Base-by-base conservation (phyloP, 331 rosid genomes). In the Dryas integrifolia region DNA sequence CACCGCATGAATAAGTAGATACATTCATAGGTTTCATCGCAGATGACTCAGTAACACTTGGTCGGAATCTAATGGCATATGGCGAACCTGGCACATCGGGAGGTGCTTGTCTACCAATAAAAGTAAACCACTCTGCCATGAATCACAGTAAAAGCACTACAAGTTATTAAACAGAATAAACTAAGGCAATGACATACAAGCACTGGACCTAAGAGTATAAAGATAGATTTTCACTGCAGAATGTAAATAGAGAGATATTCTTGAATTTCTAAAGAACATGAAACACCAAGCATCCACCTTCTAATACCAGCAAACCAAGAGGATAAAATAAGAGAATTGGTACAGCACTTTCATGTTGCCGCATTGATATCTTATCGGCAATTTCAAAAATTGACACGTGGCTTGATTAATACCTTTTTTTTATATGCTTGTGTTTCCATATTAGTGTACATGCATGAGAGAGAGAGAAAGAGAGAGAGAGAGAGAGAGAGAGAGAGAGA, bases 1-100 rank as follows among this genome's bases (percentile, higher is more conserved):
- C 99, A 77, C 90, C 82, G 9, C 99, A 92, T 53, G 99, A 91
- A 84, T 95, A 95, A 70, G 90, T 75, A 78, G 99, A 86, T 76
- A 84, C 96, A 75, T 92, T 92, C 99, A 95, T 92, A 79, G 94
- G 92, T 81, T 79, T 83, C 96, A 95, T 92, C 82, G 85, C 90
- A 69, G 93, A 83, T 75, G 92, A 80, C 65, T 53, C 80, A 6
- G 81, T 46, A 73, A 82, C 69, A 76, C 78, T 87, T 81, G 96
- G 75, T 49, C 0, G 79, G 83, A 91, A 95, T 53, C 57, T 73
- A 69, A 95, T 89, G 18, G 96, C 86, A 78, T 85, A 95, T 67
- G 99, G 99, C 21, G 99, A 95, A 83, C 99, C 99, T 53, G 85
- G 83, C 72, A 69, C 15, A 47, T 18, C 7, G 56, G 59, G 83